Percentiles rank a stretch among this genome's conserved stretches.
phyloP scores from a whole-genome alignment of 768 basidiomycete genomes.

The Calocybe cyanea region DNA sequence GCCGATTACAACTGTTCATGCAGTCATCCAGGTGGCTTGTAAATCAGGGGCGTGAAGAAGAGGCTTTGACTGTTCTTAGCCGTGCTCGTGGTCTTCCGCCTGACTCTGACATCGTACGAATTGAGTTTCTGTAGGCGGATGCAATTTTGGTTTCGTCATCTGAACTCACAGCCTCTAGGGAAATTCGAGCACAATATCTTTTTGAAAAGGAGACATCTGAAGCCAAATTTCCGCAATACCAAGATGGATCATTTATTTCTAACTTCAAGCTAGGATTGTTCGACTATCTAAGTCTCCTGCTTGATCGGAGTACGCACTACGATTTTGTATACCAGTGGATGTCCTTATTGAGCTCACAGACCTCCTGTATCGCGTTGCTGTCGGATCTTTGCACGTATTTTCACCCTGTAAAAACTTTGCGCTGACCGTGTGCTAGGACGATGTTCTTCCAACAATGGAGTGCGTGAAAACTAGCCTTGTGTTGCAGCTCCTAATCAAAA shows the following conservation, averaged over 20 bases:
- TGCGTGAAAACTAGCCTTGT: conserved; percentile 11
- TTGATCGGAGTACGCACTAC: conserved; percentile 35
- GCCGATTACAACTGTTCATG: not conserved
- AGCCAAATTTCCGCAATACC: conserved; percentile 56
- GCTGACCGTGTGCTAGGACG: conserved; percentile 29
- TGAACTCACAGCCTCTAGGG: conserved; percentile 29
- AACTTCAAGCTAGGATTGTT: conserved; percentile 59
- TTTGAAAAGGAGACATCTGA: conserved; percentile 66
- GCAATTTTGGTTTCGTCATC: not conserved
- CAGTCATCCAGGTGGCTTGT: conserved; percentile 58
- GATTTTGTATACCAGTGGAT: not conserved
- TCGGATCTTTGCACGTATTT: conserved; percentile 49
- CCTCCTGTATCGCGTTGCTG: conserved; percentile 57
- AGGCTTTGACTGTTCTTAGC: conserved; percentile 63
- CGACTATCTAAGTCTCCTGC: conserved; percentile 60
- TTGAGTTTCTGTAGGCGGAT: conserved; percentile 62
- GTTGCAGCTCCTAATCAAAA: not conserved
- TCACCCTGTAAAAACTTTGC: not conserved
- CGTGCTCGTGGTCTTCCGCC: conserved; percentile 50
- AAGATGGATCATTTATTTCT: conserved; percentile 55
- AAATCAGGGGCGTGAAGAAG: conserved; percentile 71
- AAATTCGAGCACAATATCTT: conserved; percentile 70
- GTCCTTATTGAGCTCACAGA: conserved; percentile 32
- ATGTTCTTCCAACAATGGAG: conserved; percentile 90
- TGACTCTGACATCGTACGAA: conserved; percentile 63